Conservation (phyloP, 192 early-diverging fungal genomes). For the Paraglomus occultum region DNA sequence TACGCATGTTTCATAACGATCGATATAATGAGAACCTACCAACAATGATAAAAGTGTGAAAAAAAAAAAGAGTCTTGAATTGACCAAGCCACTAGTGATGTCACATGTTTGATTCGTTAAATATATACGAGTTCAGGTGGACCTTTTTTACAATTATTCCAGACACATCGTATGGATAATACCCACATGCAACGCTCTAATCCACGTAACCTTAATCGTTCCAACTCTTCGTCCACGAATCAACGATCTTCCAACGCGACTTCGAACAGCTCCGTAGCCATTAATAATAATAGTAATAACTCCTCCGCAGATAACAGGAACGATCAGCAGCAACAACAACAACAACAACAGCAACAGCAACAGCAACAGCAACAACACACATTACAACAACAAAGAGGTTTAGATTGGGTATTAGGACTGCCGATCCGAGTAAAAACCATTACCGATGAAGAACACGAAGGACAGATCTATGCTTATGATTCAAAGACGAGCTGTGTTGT, state of each 20-base stretch:
- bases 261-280: background rate
- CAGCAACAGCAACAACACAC: constrained; percentile 2
- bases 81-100: no score
- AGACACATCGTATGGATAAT: no score
- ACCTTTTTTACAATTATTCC: no score
- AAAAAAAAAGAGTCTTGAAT: no score
- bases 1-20: no score
- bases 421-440: constrained; percentile 47
- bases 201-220: background rate
- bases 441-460: constrained; percentile 52
- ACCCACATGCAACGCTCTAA: constrained; percentile 24
- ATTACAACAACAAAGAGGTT: constrained; percentile 32
- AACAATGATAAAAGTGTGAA: no score
- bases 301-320: constrained; percentile 14
- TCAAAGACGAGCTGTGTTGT: constrained; percentile 58
- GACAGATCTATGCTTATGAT: constrained; percentile 58
- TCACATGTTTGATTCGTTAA: no score
- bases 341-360: no score
- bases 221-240: constrained; percentile 11
- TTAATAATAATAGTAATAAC: constrained; percentile 22
- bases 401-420: constrained; percentile 49
- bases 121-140: no score
- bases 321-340: no score
- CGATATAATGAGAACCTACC: no score
- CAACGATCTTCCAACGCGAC: constrained; percentile 20